phyloP scores from a whole-genome alignment of 116 monocot genomes.

The Thalassia testudinum region DNA sequence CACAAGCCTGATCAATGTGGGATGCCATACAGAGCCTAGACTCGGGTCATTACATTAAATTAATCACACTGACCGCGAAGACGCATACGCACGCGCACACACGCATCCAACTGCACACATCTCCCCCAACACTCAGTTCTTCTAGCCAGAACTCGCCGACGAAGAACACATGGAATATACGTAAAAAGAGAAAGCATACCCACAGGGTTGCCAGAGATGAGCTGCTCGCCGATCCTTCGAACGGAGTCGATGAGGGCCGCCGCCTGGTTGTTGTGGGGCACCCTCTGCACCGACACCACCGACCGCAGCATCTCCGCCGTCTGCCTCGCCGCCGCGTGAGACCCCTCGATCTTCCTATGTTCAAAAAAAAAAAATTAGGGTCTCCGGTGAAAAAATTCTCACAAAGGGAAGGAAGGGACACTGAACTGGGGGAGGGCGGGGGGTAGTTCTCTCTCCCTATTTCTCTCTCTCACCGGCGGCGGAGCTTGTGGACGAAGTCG shows the following conservation, averaged over 20 bases:
- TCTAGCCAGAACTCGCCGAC: too few relatives aligned
- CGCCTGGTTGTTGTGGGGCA: conserved; percentile 67
- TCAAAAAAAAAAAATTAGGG: neutral
- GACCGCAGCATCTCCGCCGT: conserved; percentile 90
- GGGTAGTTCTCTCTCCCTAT: too few relatives aligned
- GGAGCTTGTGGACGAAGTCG: conserved; percentile 86
- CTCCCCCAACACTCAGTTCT: too few relatives aligned
- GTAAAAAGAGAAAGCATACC: conserved; percentile 21
- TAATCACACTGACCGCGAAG: too few relatives aligned
- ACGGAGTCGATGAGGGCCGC: conserved; percentile 57
- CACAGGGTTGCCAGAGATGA: conserved; percentile 82
- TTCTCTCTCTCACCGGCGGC: conserved; percentile 61
- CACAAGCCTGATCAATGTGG: too few relatives aligned
- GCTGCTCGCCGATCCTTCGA: conserved; percentile 55
- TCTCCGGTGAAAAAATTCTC: too few relatives aligned
- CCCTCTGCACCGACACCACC: conserved; percentile 74
- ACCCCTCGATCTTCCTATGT: conserved; percentile 94
- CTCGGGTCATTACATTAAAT: too few relatives aligned
- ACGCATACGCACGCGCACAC: too few relatives aligned
- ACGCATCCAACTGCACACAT: too few relatives aligned
- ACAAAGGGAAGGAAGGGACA: neutral
- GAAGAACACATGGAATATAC: neutral
- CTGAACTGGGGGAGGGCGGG: neutral
- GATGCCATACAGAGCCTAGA: too few relatives aligned
- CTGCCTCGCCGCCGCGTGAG: conserved; percentile 74